A percentile compares a stretch with the other conserved stretches of the same genome.
Evolutionary conservation across 345 rosid species (phyloP).

Genomic region (Mallotus nudiflorus): DNA sequence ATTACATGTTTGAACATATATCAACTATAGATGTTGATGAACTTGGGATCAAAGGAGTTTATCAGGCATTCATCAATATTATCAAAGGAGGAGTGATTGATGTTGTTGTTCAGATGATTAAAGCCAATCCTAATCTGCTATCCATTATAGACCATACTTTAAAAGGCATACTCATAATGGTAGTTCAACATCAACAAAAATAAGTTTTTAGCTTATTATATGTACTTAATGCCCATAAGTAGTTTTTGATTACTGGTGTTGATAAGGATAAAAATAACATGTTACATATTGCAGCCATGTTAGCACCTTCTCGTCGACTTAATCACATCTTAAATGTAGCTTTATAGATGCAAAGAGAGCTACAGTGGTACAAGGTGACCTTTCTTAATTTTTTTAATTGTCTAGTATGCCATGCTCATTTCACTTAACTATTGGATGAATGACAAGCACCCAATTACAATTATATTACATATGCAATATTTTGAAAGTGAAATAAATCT

Average conservation of each 20-base stretch:
- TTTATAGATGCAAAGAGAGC: constrained; percentile 35
- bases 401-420: too few relatives aligned
- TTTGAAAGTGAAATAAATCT: too few relatives aligned
- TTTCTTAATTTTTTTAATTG: too few relatives aligned
- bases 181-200: constrained; percentile 21
- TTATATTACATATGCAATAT: too few relatives aligned
- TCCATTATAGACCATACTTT: not conserved
- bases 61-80: not conserved
- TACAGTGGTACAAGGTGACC: constrained; percentile 38
- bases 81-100: not conserved
- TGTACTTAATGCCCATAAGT: not conserved
- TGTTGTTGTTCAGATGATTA: not conserved
- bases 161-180: not conserved
- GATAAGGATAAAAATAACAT: constrained; percentile 15
- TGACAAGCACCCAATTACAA: too few relatives aligned
- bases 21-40: not conserved
- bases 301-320: constrained; percentile 23
- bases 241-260: not conserved
- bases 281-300: constrained; percentile 28
- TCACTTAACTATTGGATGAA: too few relatives aligned
- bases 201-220: constrained; percentile 16
- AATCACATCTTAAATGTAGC: constrained; percentile 25
- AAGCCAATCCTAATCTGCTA: not conserved
- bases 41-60: not conserved
- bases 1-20: not conserved